A percentile compares a stretch with the other conserved stretches of the same genome.
These are phyloP conservation scores for Castanea crenata DNA, from an alignment of 306 rosid species.

Conservation along the genomic window DNA sequence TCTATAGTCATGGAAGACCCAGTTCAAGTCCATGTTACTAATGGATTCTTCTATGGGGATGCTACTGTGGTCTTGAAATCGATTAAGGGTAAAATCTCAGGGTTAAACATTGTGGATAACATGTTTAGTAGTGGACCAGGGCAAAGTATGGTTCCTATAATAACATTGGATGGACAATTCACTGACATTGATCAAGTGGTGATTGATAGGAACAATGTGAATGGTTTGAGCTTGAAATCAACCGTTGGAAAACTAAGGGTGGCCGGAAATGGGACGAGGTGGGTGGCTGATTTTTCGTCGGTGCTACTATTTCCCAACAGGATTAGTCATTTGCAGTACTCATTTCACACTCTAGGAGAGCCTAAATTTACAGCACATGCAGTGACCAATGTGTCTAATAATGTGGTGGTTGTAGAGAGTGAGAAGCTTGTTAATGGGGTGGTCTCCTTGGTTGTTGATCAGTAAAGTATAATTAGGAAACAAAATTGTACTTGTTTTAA, in stretches of 20 bases:
- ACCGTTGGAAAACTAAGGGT: conserved; percentile 49
- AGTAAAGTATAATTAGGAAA: background rate
- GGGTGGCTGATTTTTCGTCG: conserved; percentile 60
- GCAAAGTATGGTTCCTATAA: conserved; percentile 42
- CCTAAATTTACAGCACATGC: conserved; percentile 50
- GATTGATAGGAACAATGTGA: conserved; percentile 60
- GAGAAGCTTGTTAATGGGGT: conserved; percentile 23
- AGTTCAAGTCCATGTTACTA: conserved; percentile 71
- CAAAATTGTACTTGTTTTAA: background rate
- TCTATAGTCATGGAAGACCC: conserved; percentile 73
- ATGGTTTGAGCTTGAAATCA: conserved; percentile 58
- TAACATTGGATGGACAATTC: conserved; percentile 53
- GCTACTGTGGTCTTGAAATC: conserved; percentile 56
- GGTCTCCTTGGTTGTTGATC: conserved; percentile 33
- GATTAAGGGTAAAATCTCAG: conserved; percentile 49
- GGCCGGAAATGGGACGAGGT: conserved; percentile 45
- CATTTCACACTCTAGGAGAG: conserved; percentile 38
- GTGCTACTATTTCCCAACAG: conserved; percentile 51
- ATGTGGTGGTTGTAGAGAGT: conserved; percentile 50
- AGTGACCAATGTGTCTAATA: conserved; percentile 49
- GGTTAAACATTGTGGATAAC: conserved; percentile 54
- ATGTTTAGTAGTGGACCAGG: conserved; percentile 53
- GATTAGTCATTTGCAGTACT: conserved; percentile 50
- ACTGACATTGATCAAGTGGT: conserved; percentile 53
- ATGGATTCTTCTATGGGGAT: conserved; percentile 62